These are phyloP conservation scores for Macrolepiota albuminosa DNA, from an alignment of 768 basidiomycete genomes.

Conservation along the genomic window DNA sequence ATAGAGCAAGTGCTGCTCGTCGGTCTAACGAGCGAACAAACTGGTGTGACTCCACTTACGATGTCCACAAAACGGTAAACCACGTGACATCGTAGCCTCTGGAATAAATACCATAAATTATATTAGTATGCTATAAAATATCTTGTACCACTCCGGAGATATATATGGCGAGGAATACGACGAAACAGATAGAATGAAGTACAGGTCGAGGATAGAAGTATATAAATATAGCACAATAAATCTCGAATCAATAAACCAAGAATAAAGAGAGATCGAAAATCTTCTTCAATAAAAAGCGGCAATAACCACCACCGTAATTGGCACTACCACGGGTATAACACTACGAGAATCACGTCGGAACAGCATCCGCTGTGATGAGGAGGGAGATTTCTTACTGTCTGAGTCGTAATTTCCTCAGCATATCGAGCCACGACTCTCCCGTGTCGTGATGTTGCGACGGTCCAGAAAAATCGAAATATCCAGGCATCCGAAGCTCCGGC, in stretches of 20 bases:
- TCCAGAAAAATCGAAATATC: conserved; percentile 38
- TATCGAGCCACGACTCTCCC: conserved; percentile 23
- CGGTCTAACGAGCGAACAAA: background rate
- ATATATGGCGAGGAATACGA: background rate
- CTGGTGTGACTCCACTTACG: too few relatives aligned
- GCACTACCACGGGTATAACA: background rate
- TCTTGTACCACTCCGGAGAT: background rate
- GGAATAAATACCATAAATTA: background rate
- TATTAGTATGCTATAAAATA: background rate
- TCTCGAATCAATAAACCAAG: background rate
- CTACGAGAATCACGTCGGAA: background rate
- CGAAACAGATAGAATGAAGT: background rate
- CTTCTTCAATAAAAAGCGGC: background rate
- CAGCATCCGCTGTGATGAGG: background rate
- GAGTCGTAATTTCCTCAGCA: conserved; percentile 24
- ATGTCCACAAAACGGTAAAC: too few relatives aligned
- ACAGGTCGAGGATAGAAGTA: background rate
- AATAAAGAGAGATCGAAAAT: background rate
- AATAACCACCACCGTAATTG: background rate
- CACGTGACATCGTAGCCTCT: background rate
- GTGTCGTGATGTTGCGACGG: conserved; percentile 6
- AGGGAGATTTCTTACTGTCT: conserved; percentile 26
- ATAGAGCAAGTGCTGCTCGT: background rate
- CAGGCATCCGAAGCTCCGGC: conserved; percentile 41
- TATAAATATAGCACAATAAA: background rate